Evolutionary conservation across 306 rosid genomes (phyloP).

Genomic region (Castanea sativa): DNA sequence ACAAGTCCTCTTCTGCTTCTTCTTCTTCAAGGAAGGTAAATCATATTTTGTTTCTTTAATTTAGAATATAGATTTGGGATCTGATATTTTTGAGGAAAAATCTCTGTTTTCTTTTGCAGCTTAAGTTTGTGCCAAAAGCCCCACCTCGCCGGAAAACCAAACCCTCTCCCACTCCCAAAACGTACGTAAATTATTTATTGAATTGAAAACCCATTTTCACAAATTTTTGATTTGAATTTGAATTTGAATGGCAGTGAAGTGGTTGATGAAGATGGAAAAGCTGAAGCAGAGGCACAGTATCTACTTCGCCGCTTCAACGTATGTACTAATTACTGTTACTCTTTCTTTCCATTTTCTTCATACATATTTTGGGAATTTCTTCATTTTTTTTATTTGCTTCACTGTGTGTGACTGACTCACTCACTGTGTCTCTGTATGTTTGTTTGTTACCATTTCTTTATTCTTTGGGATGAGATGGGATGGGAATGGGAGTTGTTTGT

Average conservation of each 20-base stretch:
- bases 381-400: no score
- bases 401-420: no score
- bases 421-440: no score
- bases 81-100: background rate
- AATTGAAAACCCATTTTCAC: background rate
- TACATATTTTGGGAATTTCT: no score
- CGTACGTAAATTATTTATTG: constrained; percentile 29
- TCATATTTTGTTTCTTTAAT: background rate
- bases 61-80: background rate
- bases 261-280: constrained; percentile 31
- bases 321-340: background rate
- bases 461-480: background rate
- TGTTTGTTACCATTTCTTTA: background rate
- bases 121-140: constrained; percentile 51
- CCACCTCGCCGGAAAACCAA: constrained; percentile 30
- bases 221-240: no score
- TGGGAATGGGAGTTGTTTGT: background rate
- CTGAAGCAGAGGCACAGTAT: constrained; percentile 24
- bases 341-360: background rate
- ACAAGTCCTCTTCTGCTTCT: constrained; percentile 8
- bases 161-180: constrained; percentile 12
- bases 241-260: constrained; percentile 44
- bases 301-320: constrained; percentile 48
- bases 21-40: constrained; percentile 43
- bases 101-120: constrained; percentile 24